These are phyloP conservation scores for Vachellia pachyceras DNA, from an alignment of 306 rosid species.

Conservation along the genomic window DNA sequence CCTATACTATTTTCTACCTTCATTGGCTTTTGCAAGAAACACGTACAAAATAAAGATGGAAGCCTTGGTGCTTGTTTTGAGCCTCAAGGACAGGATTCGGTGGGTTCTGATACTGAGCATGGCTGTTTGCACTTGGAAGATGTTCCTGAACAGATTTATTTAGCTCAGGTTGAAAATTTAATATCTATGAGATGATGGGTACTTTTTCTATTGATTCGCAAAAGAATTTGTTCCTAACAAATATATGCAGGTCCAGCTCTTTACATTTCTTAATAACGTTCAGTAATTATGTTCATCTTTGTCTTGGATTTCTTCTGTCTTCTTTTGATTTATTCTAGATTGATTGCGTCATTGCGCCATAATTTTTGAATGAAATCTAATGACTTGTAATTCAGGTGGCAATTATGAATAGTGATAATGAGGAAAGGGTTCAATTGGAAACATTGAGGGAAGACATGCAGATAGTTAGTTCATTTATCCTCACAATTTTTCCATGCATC, in stretches of 20 bases:
- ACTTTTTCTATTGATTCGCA: constrained; percentile 25
- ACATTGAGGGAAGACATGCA: constrained; percentile 65
- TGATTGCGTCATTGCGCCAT: neutral
- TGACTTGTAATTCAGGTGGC: constrained; percentile 63
- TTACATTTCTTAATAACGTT: constrained; percentile 22
- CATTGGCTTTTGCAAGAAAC: constrained; percentile 67
- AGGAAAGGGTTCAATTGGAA: constrained; percentile 75
- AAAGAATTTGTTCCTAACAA: constrained; percentile 13
- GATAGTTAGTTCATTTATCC: constrained; percentile 54
- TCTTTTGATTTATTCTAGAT: constrained; percentile 16
- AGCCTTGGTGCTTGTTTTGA: constrained; percentile 36
- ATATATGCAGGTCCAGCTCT: neutral
- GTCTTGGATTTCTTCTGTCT: constrained; percentile 12
- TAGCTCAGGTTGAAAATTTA: constrained; percentile 81
- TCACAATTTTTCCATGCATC: constrained; percentile 30
- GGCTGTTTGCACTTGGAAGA: constrained; percentile 54
- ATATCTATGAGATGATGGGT: constrained; percentile 20
- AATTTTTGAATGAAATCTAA: constrained; percentile 31
- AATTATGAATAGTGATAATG: constrained; percentile 59
- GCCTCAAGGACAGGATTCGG: constrained; percentile 32
- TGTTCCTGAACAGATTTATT: constrained; percentile 71
- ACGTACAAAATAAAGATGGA: constrained; percentile 42
- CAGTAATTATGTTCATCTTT: neutral
- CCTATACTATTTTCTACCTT: constrained; percentile 81
- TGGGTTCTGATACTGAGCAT: constrained; percentile 32